Conservation (phyloP, 768 basidiomycete species). For the Mycena belliarum region DNA sequence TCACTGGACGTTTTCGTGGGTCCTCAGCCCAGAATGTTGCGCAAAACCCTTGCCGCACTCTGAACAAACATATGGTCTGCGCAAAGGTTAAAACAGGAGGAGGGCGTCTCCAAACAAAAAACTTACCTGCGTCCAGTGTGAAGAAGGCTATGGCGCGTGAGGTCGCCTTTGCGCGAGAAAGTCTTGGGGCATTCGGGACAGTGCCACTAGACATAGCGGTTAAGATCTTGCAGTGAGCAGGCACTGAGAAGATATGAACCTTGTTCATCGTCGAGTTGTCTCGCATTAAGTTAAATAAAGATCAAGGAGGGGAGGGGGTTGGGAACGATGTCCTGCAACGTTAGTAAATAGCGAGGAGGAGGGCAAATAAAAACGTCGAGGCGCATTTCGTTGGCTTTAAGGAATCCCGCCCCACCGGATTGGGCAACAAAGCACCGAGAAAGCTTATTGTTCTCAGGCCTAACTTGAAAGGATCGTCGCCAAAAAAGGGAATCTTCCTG, state of each 20-base stretch:
- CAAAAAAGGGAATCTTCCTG: slow-evolving; percentile 15
- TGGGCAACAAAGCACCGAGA: slow-evolving; percentile 15
- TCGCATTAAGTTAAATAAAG: slow-evolving; percentile 18
- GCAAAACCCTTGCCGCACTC: slow-evolving; percentile 57
- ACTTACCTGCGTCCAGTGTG: slow-evolving; percentile 56
- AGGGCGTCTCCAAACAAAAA: slow-evolving; percentile 6
- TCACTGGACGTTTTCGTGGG: slow-evolving; percentile 69
- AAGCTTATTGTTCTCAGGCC: slow-evolving; percentile 18
- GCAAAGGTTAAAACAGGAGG: neutral
- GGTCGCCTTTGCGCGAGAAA: slow-evolving; percentile 61
- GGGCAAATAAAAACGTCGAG: slow-evolving; percentile 21
- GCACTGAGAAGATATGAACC: neutral
- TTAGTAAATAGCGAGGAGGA: slow-evolving; percentile 25
- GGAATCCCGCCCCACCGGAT: neutral
- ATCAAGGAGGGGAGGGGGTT: slow-evolving; percentile 21
- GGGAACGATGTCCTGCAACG: slow-evolving; percentile 51
- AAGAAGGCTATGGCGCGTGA: slow-evolving; percentile 53
- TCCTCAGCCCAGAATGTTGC: slow-evolving; percentile 61
- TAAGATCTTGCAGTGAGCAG: neutral
- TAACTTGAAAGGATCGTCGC: slow-evolving; percentile 1
- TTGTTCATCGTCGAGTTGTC: neutral
- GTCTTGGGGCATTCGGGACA: slow-evolving; percentile 48
- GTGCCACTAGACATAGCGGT: slow-evolving; percentile 28
- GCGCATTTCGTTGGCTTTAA: slow-evolving; percentile 9
- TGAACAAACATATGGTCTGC: slow-evolving; percentile 53